Evolutionary conservation across 352 stramenopile genomes (phyloP).

Genomic region (Pilasporangium apinafurcum): DNA sequence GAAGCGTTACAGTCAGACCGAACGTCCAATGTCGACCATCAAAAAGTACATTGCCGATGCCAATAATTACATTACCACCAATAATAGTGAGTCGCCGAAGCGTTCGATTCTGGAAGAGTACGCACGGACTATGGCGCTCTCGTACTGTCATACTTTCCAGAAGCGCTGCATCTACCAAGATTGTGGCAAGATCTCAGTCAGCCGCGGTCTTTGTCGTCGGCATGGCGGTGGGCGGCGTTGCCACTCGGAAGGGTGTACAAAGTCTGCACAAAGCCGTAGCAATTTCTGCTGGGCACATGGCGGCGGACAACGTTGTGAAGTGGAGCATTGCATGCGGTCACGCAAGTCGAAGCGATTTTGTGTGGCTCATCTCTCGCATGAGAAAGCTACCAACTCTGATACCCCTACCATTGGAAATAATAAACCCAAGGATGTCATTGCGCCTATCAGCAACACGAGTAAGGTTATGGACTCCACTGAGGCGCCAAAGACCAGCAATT

Average conservation of each 20-base stretch:
- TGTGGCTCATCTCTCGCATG: conserved; percentile 42
- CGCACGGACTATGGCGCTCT: conserved; percentile 26
- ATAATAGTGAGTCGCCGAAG: neutral
- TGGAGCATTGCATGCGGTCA: conserved; percentile 49
- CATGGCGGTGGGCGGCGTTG: conserved; percentile 65
- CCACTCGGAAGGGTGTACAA: conserved; percentile 47
- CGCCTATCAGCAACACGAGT: neutral
- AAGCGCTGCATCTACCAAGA: conserved; percentile 51
- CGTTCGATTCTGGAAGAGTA: conserved; percentile 35
- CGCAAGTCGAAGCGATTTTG: conserved; percentile 67
- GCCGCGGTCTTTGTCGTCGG: conserved; percentile 51
- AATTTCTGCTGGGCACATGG: conserved; percentile 68
- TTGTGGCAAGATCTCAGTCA: conserved; percentile 67
- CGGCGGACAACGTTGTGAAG: conserved; percentile 61
- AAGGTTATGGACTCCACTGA: neutral
- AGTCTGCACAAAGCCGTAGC: conserved; percentile 63
- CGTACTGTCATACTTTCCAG: conserved; percentile 43
- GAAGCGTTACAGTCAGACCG: too few species aligned
- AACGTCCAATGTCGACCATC: too few species aligned
- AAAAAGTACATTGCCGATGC: too few species aligned
- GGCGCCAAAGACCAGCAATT: neutral
- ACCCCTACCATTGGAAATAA: too few species aligned
- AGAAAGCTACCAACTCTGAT: conserved; percentile 1
- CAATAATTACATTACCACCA: conserved; percentile 2
- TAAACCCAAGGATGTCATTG: too few species aligned